Percentiles rank a stretch among this genome's conserved stretches.
These are phyloP conservation scores for Sicyos edulis DNA, from an alignment of 306 rosid genomes.

Conservation along the genomic window DNA sequence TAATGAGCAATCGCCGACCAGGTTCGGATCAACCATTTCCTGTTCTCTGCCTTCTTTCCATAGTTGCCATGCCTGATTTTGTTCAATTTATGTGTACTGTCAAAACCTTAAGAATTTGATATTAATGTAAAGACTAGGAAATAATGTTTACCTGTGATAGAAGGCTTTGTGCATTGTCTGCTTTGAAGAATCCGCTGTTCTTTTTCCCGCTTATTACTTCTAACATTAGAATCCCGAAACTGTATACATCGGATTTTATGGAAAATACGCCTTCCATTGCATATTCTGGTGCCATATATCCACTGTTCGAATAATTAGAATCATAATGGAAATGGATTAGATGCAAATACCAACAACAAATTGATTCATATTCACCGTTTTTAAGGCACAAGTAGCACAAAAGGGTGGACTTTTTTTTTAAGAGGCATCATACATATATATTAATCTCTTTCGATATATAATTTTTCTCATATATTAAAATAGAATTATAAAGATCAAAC, in stretches of 20 bases:
- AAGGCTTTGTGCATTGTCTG: constrained; percentile 30
- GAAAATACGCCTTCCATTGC: constrained; percentile 35
- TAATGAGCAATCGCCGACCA: constrained; percentile 16
- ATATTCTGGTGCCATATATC: constrained; percentile 49
- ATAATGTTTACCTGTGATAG: constrained; percentile 39
- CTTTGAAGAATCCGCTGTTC: constrained; percentile 32
- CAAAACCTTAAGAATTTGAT: background rate
- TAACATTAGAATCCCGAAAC: constrained; percentile 41
- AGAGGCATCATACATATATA: no score
- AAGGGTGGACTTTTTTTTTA: no score
- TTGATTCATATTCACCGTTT: no score
- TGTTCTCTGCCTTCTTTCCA: constrained; percentile 24
- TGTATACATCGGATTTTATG: constrained; percentile 39
- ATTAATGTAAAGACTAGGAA: background rate
- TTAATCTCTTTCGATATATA: no score
- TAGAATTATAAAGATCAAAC: no score
- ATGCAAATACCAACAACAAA: background rate
- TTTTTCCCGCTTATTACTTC: constrained; percentile 50
- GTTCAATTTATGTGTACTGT: background rate
- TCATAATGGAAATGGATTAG: background rate
- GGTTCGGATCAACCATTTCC: constrained; percentile 30
- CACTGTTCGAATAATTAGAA: constrained; percentile 22
- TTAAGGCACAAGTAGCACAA: no score
- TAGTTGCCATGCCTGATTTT: constrained; percentile 31
- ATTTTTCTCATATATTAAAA: no score